Base-by-base conservation (phyloP, 345 rosid genomes). In the Jatropha curcas region DNA sequence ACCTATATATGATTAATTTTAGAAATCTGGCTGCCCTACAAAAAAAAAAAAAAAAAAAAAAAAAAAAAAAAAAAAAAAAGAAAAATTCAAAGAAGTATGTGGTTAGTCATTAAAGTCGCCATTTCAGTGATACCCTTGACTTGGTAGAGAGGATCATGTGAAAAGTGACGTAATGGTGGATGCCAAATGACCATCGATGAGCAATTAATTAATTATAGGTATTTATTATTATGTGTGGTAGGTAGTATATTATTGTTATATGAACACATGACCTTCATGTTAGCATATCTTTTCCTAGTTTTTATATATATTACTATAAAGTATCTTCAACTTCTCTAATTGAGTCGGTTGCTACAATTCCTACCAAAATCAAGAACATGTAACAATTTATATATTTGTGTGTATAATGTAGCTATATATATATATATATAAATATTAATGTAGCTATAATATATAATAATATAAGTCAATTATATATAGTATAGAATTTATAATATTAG, bases 181-280 rank as follows among this genome's bases (percentile, higher is more conserved):
- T 43, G 25, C 43, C 37, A 60, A 28, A 60, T 60, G 22, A 34
- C 65, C 65, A 34, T 60, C 39, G 1, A 37, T 65, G 27, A 43
- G 24, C 11, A 25, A 41, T 41, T 64, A 64, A 41, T 39, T 64
- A 63, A 63, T 37, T 62, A 37, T 64, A 41, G 3, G 5, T n/a
- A 37, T 35, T 39, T 59, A 52, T n/a, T 58, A 58, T 12, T 28
- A 61, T 5, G 24, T 45, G 56, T 45, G 55, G 56, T 65, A 22
- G 35, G 68, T 65, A 43, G 22, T 19, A 65, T 65, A 46, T 65
- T 46, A 65, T 65, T 65, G n/a, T 46, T 45, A 25, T 56, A 25
- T 56, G 17, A 56, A 27, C 60, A 25, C 46, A 20, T 34, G 46
- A 61, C 16, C 24, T 45, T 45, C 39, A 46, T 45, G 69, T 24